These are phyloP conservation scores for Vanilla planifolia DNA, from an alignment of 106 monocot species.

Conservation along the genomic window DNA sequence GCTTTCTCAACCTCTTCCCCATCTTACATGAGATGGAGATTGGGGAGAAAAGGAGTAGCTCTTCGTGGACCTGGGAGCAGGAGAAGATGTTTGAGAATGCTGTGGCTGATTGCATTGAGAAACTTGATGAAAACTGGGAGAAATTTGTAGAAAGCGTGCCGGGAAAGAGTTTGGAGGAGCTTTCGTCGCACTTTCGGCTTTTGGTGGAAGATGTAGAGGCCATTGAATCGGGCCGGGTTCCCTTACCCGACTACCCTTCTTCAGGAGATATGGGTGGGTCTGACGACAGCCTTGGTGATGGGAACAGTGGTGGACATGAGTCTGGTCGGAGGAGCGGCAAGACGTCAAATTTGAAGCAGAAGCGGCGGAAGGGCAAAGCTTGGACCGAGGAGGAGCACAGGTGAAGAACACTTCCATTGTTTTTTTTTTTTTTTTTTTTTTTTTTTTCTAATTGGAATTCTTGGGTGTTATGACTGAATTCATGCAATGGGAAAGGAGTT, in stretches of 20 bases:
- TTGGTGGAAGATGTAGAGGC: slow-evolving; percentile 62
- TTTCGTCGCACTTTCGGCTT: slow-evolving; percentile 65
- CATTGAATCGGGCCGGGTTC: slow-evolving; percentile 72
- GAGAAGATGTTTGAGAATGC: slow-evolving; percentile 90
- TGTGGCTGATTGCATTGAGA: slow-evolving; percentile 35
- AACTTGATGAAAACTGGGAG: slow-evolving; percentile 45
- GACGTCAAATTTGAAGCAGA: slow-evolving; percentile 63
- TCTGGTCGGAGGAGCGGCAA: slow-evolving; percentile 44
- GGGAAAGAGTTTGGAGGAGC: slow-evolving; percentile 54
- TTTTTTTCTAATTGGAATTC: no score
- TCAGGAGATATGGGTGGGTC: slow-evolving; percentile 25
- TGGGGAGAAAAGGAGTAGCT: slow-evolving; percentile 45
- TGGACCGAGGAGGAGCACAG: slow-evolving; percentile 99
- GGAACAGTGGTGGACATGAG: slow-evolving; percentile 23
- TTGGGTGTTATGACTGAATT: no score
- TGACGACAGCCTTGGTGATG: slow-evolving; percentile 16
- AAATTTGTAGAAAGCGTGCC: slow-evolving; percentile 49
- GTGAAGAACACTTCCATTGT: no score
- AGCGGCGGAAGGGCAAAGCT: slow-evolving; percentile 81
- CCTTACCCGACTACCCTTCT: slow-evolving; percentile 54
- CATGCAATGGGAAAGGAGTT: no score
- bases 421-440: no score
- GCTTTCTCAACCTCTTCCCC: no score
- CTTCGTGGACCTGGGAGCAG: slow-evolving; percentile 73
- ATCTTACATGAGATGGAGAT: slow-evolving; percentile 31